Percentiles rank a stretch among this genome's conserved stretches.
Evolutionary conservation across 2,329 filamentous ascomycete genomes (phyloP).

Genomic region (Rugonectria rugulosa): DNA sequence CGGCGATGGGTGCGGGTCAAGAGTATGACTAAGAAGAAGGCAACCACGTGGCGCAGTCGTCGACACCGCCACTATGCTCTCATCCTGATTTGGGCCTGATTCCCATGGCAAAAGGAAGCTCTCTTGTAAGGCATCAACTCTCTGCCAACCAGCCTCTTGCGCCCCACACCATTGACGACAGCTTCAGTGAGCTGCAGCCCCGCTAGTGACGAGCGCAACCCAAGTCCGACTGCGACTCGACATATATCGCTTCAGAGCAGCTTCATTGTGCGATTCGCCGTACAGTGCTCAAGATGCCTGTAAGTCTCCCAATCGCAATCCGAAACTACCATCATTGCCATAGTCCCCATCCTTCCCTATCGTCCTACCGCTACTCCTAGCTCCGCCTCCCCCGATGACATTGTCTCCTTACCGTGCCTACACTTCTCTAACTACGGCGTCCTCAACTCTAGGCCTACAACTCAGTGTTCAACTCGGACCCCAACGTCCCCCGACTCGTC

Average conservation of each 20-base stretch:
- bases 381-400: slow-evolving; percentile 27
- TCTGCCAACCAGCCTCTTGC: slow-evolving; percentile 24
- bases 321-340: slow-evolving; percentile 1
- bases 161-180: slow-evolving; percentile 45
- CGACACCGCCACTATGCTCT: slow-evolving; percentile 9
- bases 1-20: neutral
- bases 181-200: slow-evolving; percentile 44
- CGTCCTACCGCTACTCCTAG: slow-evolving; percentile 24
- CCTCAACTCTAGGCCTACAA: slow-evolving; percentile 80
- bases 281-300: slow-evolving; percentile 54
- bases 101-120: neutral
- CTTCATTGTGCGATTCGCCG: slow-evolving; percentile 32
- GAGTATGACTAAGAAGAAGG: slow-evolving; percentile 22
- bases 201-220: slow-evolving; percentile 41
- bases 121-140: slow-evolving; percentile 35
- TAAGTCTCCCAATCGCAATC: slow-evolving; percentile 42
- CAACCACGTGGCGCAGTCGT: slow-evolving; percentile 25
- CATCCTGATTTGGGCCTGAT: slow-evolving; percentile 29
- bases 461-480: slow-evolving; percentile 92
- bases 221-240: slow-evolving; percentile 32
- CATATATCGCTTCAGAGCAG: slow-evolving; percentile 24
- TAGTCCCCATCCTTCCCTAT: neutral
- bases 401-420: slow-evolving; percentile 16
- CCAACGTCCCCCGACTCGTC: slow-evolving; percentile 65
- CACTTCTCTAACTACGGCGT: slow-evolving; percentile 36